These are phyloP conservation scores for Calonectria honghensis DNA, from an alignment of 2,329 filamentous ascomycete species.

Conservation along the genomic window DNA sequence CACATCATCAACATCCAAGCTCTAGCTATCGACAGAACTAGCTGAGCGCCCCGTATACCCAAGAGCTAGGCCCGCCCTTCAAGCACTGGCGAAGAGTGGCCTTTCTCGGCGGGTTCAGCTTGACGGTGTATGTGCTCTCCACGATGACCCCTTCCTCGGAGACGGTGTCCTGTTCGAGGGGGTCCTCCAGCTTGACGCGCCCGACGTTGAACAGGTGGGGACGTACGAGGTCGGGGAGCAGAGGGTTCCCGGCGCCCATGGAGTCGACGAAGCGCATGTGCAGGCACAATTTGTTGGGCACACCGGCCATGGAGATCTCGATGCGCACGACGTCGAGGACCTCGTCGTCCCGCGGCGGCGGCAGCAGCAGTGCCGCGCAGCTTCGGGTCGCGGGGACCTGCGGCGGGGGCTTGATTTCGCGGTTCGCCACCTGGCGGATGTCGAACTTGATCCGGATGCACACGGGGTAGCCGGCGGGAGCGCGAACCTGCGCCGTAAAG, in stretches of 20 bases:
- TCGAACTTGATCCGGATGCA: conserved; percentile 42
- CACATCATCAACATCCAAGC: no score
- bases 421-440: background rate
- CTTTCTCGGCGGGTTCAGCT: conserved; percentile 31
- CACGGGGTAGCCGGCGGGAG: conserved; percentile 38
- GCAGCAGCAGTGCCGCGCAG: background rate
- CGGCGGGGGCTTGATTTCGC: conserved; percentile 1
- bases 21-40: background rate
- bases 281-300: conserved; percentile 40
- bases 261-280: conserved; percentile 47
- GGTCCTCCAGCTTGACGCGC: background rate
- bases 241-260: background rate
- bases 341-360: background rate
- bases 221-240: background rate
- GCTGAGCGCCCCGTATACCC: background rate
- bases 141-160: background rate
- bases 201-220: conserved; percentile 45
- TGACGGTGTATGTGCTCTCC: conserved; percentile 39
- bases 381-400: background rate
- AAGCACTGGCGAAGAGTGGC: background rate
- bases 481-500: conserved; percentile 7
- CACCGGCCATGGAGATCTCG: conserved; percentile 40
- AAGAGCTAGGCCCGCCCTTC: background rate
- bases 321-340: conserved; percentile 48
- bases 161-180: background rate